phyloP scores from a whole-genome alignment of 2,329 filamentous ascomycete genomes.

The Rutstroemia sp. region DNA sequence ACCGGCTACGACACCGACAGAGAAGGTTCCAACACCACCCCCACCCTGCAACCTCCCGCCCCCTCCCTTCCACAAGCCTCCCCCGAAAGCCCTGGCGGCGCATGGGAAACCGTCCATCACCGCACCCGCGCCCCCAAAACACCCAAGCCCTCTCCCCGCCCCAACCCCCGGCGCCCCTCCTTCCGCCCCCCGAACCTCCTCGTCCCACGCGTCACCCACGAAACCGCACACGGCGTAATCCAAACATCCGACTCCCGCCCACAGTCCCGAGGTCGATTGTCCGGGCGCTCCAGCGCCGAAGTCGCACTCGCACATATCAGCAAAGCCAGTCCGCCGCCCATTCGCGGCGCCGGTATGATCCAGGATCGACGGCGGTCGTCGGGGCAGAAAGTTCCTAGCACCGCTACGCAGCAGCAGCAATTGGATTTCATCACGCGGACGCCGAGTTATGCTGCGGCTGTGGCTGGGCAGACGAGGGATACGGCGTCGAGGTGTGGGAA shows the following conservation, averaged over 20 bases:
- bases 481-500: constrained; percentile 12
- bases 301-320: constrained; percentile 37
- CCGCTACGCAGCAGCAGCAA: constrained; percentile 9
- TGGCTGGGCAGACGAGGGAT: constrained; percentile 18
- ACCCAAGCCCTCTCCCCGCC: constrained; percentile 35
- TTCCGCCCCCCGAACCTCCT: constrained; percentile 32
- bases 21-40: constrained; percentile 20
- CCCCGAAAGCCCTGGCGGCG: constrained; percentile 13
- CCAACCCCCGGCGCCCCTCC: constrained; percentile 33
- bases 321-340: constrained; percentile 30
- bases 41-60: constrained; percentile 10
- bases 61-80: background rate
- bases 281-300: constrained; percentile 34
- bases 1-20: constrained; percentile 25
- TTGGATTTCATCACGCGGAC: constrained; percentile 18
- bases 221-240: constrained; percentile 23
- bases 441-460: constrained; percentile 29
- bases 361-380: constrained; percentile 18
- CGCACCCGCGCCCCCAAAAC: constrained; percentile 34
- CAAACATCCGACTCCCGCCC: constrained; percentile 11
- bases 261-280: constrained; percentile 20
- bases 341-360: constrained; percentile 25
- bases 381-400: constrained; percentile 7
- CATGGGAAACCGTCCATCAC: constrained; percentile 23
- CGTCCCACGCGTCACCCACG: constrained; percentile 22